Evolutionary conservation across 1,284 basidiomycete genomes (phyloP), one percentile per base, ranked within the genome.

Genomic region (Fomitopsis pinicola): DNA sequence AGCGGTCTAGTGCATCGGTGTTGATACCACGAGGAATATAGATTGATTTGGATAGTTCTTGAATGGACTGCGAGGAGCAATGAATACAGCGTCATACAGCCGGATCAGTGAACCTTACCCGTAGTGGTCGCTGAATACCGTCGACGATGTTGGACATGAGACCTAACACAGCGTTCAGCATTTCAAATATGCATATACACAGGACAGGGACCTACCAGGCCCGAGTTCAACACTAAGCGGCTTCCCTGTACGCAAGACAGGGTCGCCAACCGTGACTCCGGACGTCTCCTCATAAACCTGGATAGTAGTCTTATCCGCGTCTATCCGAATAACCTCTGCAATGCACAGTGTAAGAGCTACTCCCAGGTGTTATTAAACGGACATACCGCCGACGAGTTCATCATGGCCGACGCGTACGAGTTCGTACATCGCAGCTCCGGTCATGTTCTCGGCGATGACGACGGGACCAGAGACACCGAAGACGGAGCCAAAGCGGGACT

Each of bases 211-310:
- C 77, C 62, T 71, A 93, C 96, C 96, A 72, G 97, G 97, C 59
- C 97, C 97, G 54, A 99, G 86, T 75, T 99, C 97, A 63, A 99
- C 97, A 74, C 92, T 95, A 60, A 99, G 85, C 42, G 97, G 97
- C 77, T 99, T 99, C 63, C 97, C 97, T 48, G 97, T 99, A 62
- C 96, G 85, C 72, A 99, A 80, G 15, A 99, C 97, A 60, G 97
- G 97, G 80, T 99, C 97, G 50, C 97, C 97, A 61, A 99, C 95
- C 17, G 95, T 97, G 58, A 99, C 94, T 68, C 96, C 95, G 57
- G 96, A 96, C 4, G 95, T 98, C 81, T 98, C 96, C 76, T 98
- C 97, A 74, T 99, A 99, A n/a, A 99, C 97, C 78, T 99, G 97
- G 66, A 99, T 98, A 8, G 97, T 99, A 57, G 94, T 92, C 79